Percentiles rank a stretch among this genome's conserved stretches.
Conservation (phyloP, 1,284 basidiomycete species). For the Apiotrichum mycotoxinovorans region DNA sequence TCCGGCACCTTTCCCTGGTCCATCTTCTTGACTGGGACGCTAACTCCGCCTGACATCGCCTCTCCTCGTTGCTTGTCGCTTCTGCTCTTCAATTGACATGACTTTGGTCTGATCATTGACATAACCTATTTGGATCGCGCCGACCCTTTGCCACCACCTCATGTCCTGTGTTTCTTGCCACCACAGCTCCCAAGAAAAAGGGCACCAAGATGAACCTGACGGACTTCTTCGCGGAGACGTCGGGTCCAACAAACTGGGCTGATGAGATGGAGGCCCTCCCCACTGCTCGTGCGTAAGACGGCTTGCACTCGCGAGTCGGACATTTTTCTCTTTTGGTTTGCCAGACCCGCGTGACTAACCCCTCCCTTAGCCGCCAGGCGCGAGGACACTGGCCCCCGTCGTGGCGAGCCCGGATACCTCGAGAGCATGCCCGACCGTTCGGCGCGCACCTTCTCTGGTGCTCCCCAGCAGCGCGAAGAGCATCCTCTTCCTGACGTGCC, state of each 20-base stretch:
- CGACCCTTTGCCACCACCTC: neutral
- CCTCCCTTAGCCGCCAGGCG: constrained; percentile 47
- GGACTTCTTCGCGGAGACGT: constrained; percentile 84
- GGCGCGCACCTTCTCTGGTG: constrained; percentile 31
- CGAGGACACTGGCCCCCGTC: constrained; percentile 41
- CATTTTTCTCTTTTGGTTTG: no score
- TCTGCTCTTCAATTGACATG: no score
- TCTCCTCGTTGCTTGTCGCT: no score
- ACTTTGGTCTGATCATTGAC: no score
- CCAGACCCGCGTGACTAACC: constrained; percentile 12
- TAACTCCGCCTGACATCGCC: no score
- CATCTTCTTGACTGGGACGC: no score
- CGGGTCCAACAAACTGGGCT: constrained; percentile 30
- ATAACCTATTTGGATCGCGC: no score
- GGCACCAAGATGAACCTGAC: constrained; percentile 83
- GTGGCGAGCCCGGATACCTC: constrained; percentile 50
- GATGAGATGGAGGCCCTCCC: constrained; percentile 19
- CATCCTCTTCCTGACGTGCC: constrained; percentile 89
- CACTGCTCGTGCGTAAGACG: constrained; percentile 11
- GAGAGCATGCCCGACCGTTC: constrained; percentile 49
- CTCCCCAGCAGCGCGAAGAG: constrained; percentile 70
- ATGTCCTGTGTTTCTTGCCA: neutral
- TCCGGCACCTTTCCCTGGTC: no score
- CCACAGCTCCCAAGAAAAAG: constrained; percentile 63
- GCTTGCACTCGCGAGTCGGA: no score